Evolutionary conservation across 345 rosid genomes (phyloP).

Genomic region (Salix purpurea): DNA sequence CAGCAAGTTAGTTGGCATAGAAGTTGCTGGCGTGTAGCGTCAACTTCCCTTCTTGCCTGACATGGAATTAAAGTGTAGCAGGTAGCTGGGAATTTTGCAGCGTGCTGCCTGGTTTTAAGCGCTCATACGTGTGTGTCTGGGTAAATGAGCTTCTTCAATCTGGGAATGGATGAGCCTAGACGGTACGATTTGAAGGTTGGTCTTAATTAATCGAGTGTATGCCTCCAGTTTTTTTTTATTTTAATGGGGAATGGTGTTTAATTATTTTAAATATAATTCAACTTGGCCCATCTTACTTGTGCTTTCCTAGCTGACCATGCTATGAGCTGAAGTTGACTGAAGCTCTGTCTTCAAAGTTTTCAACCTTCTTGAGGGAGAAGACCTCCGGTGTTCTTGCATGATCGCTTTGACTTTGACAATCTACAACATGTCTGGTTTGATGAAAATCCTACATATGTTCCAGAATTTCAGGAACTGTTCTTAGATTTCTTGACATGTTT

Average conservation of each 20-base stretch:
- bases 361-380: not conserved
- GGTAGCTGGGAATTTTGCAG: not conserved
- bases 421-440: constrained; percentile 1
- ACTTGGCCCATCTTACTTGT: constrained; percentile 3
- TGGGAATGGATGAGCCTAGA: not conserved
- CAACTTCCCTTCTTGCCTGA: not conserved
- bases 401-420: constrained; percentile 18
- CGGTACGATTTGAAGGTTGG: not conserved
- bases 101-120: not conserved
- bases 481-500: constrained; percentile 13
- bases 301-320: constrained; percentile 15
- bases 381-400: not conserved
- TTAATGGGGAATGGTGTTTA: not conserved
- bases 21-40: not conserved
- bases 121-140: not conserved
- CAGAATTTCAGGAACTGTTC: constrained; percentile 23
- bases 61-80: not conserved
- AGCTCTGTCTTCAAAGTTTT: not conserved
- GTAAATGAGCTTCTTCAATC: not conserved
- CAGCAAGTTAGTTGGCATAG: not conserved
- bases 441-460: not conserved
- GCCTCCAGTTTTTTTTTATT: not conserved
- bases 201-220: not conserved
- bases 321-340: constrained; percentile 18
- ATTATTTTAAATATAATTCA: not conserved